Conservation (phyloP, 768 basidiomycete genomes). For the Termitomyces sp. region DNA sequence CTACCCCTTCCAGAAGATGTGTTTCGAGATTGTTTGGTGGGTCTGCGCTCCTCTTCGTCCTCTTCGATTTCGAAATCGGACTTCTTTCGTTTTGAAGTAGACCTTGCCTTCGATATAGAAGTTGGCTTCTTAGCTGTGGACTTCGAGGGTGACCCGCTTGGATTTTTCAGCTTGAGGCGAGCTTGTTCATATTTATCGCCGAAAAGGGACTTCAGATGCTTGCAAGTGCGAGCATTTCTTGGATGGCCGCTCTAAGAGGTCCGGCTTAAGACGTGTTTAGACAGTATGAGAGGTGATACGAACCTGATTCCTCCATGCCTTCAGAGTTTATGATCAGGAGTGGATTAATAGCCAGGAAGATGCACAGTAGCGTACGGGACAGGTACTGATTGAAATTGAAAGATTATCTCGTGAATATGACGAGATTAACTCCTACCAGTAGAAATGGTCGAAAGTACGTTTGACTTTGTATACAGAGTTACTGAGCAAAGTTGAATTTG, state of each 20-base stretch:
- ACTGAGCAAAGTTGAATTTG: constrained; percentile 17
- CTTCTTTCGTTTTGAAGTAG: constrained; percentile 18
- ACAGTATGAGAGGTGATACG: background rate
- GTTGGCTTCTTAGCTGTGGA: constrained; percentile 16
- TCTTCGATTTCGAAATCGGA: constrained; percentile 16
- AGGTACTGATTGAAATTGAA: constrained; percentile 19
- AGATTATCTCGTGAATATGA: background rate
- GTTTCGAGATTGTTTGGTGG: constrained; percentile 10
- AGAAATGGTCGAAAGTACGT: constrained; percentile 38
- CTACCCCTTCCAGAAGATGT: constrained; percentile 12
- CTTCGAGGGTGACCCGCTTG: constrained; percentile 23
- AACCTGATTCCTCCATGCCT: constrained; percentile 30
- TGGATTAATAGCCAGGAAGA: background rate
- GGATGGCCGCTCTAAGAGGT: constrained; percentile 23
- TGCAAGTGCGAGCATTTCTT: constrained; percentile 43
- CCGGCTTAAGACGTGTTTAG: background rate
- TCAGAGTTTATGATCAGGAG: background rate
- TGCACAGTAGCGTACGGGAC: constrained; percentile 20
- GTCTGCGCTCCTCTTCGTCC: constrained; percentile 4
- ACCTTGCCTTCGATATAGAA: constrained; percentile 13
- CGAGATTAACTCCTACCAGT: constrained; percentile 22
- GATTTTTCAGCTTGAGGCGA: constrained; percentile 37
- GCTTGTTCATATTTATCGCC: constrained; percentile 44
- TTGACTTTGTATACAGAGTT: constrained; percentile 38
- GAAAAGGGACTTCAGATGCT: constrained; percentile 37